Conservation (phyloP, 2,329 filamentous ascomycete genomes). For the Ceratocystiopsis sp. region DNA sequence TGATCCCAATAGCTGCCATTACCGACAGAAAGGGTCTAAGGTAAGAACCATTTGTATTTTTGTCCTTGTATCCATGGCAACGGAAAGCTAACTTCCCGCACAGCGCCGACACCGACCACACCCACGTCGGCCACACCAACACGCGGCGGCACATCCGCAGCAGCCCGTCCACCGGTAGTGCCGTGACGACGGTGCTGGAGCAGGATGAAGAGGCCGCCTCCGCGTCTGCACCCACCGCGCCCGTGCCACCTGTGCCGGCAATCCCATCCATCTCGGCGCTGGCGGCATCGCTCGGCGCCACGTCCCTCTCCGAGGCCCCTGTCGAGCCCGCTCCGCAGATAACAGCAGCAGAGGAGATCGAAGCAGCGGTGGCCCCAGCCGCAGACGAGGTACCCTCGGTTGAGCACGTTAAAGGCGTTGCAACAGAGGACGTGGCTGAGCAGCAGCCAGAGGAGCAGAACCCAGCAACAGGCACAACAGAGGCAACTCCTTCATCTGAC, state of each 20-base stretch:
- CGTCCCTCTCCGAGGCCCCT: too few species aligned
- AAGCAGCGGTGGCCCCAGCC: too few species aligned
- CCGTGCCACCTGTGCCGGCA: too few species aligned
- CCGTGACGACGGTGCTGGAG: conserved; percentile 68
- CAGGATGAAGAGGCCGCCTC: conserved; percentile 57
- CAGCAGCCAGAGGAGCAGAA: background rate
- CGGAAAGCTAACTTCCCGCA: too few species aligned
- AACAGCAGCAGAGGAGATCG: too few species aligned
- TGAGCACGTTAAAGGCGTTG: too few species aligned
- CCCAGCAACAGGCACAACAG: conserved; percentile 1
- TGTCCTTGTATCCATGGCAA: too few species aligned
- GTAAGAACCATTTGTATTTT: too few species aligned
- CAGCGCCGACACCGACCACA: conserved; percentile 19
- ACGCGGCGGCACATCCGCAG: conserved; percentile 68
- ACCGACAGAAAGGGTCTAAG: conserved; percentile 3
- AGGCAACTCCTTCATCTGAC: background rate
- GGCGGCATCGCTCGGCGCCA: too few species aligned
- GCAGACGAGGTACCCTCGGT: too few species aligned
- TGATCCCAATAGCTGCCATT: conserved; percentile 5
- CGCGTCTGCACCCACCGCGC: background rate
- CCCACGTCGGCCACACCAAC: conserved; percentile 45
- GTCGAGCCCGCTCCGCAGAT: too few species aligned
- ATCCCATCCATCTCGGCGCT: too few species aligned
- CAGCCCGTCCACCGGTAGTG: conserved; percentile 61
- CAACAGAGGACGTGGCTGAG: background rate